Percentiles rank a stretch among this genome's conserved stretches.
Conservation (phyloP, 208 protist genomes). For the Leishmania tropica region DNA sequence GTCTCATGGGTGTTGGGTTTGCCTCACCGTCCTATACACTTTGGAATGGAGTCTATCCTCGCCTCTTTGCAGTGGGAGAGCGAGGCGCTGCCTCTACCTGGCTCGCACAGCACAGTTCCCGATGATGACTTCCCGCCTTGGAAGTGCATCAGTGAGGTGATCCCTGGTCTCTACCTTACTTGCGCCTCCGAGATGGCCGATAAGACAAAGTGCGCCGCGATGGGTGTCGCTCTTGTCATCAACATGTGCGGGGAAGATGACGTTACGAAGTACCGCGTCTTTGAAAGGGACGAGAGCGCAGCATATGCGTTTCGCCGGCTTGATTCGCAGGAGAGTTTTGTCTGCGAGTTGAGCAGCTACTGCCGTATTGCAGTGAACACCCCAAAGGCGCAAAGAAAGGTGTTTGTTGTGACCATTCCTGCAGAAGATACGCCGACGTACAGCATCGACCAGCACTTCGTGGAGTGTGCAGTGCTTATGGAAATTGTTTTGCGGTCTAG, state of each 20-base stretch:
- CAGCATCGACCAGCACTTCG: slow-evolving; percentile 71
- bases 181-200: slow-evolving; percentile 60
- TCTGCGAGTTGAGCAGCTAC: slow-evolving; percentile 50
- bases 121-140: slow-evolving; percentile 46
- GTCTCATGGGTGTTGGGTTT: background rate
- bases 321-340: slow-evolving; percentile 48
- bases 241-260: slow-evolving; percentile 64
- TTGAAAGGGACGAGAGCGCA: slow-evolving; percentile 27
- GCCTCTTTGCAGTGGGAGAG: slow-evolving; percentile 41
- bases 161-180: slow-evolving; percentile 75
- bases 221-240: slow-evolving; percentile 64
- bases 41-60: slow-evolving; percentile 23
- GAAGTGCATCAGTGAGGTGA: slow-evolving; percentile 74
- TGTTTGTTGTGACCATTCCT: slow-evolving; percentile 72
- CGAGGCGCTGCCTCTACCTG: slow-evolving; percentile 26
- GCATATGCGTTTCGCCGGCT: slow-evolving; percentile 36
- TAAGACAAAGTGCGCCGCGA: slow-evolving; percentile 29
- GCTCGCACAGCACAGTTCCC: slow-evolving; percentile 30
- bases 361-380: slow-evolving; percentile 19
- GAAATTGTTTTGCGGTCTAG: slow-evolving; percentile 57
- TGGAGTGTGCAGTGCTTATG: slow-evolving; percentile 63
- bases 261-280: slow-evolving; percentile 58
- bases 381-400: slow-evolving; percentile 29
- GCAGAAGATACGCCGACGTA: slow-evolving; percentile 78
- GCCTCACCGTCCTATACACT: background rate